Evolutionary conservation across 495 filamentous ascomycete species (phyloP).

Genomic region (Neurospora africana): DNA sequence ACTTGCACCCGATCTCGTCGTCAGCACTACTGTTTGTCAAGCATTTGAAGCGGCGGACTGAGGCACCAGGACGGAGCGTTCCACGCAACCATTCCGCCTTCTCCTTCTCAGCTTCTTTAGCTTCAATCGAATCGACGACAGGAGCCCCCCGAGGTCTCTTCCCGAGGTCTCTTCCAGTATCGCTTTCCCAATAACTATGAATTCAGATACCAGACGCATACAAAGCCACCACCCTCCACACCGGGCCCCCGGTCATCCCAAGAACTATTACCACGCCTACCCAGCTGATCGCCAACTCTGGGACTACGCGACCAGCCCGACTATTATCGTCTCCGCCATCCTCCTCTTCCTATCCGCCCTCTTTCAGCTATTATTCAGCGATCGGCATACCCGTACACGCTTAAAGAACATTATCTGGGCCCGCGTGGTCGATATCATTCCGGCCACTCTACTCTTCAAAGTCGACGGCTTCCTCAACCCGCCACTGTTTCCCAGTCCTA

Average conservation of each 20-base stretch:
- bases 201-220: conserved; percentile 18
- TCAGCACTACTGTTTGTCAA: neutral
- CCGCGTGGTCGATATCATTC: conserved; percentile 48
- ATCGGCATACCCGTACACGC: neutral
- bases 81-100: neutral
- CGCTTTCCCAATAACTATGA: conserved; percentile 10
- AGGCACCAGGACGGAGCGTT: neutral
- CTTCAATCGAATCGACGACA: neutral
- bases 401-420: conserved; percentile 49
- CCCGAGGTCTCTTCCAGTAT: neutral
- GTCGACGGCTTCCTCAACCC: conserved; percentile 41
- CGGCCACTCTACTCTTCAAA: conserved; percentile 47
- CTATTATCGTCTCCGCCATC: conserved; percentile 26
- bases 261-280: conserved; percentile 11
- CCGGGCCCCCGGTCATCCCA: conserved; percentile 9
- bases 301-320: conserved; percentile 23
- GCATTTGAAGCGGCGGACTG: neutral
- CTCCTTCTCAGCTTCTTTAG: neutral
- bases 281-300: conserved; percentile 11
- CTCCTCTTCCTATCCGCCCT: conserved; percentile 31
- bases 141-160: neutral
- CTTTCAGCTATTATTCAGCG: conserved; percentile 23
- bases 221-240: conserved; percentile 16
- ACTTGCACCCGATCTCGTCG: neutral
- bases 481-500: conserved; percentile 19